These are phyloP conservation scores for Immersiella caudata DNA, from an alignment of 495 filamentous ascomycete species.

Conservation along the genomic window DNA sequence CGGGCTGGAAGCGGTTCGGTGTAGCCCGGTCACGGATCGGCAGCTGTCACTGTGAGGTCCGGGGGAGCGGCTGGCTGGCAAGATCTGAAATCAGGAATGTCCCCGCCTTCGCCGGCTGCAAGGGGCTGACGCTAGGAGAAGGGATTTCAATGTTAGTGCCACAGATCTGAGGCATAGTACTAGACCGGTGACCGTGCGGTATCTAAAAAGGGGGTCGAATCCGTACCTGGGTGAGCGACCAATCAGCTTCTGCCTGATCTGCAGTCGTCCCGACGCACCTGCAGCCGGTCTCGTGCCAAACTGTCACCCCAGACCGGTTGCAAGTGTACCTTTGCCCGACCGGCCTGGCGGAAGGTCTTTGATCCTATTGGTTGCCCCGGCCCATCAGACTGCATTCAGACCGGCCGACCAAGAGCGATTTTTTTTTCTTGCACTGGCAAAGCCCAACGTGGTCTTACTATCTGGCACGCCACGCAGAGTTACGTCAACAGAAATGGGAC, in stretches of 20 bases:
- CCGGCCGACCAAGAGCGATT: not conserved
- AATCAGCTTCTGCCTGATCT: not conserved
- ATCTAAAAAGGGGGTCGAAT: not conserved
- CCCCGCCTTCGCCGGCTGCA: not conserved
- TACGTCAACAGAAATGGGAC: too few species aligned
- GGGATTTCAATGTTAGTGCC: not conserved
- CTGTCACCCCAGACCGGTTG: not conserved
- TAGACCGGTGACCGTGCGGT: not conserved
- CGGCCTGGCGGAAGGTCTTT: not conserved
- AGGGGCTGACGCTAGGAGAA: not conserved
- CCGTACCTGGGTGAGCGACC: not conserved
- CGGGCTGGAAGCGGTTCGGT: not conserved
- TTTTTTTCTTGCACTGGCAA: not conserved
- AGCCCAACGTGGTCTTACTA: too few species aligned
- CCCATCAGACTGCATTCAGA: not conserved
- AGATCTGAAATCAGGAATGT: not conserved
- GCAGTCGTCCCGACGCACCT: not conserved
- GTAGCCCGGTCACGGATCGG: not conserved
- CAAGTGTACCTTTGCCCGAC: not conserved
- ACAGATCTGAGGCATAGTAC: too few species aligned
- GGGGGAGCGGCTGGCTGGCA: not conserved
- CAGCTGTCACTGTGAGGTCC: not conserved
- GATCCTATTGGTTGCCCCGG: not conserved
- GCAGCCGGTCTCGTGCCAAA: not conserved
- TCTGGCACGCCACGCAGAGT: not conserved